These are phyloP conservation scores for Bryopsis sp. DNA, from an alignment of 139 green algal species.

Conservation along the genomic window DNA sequence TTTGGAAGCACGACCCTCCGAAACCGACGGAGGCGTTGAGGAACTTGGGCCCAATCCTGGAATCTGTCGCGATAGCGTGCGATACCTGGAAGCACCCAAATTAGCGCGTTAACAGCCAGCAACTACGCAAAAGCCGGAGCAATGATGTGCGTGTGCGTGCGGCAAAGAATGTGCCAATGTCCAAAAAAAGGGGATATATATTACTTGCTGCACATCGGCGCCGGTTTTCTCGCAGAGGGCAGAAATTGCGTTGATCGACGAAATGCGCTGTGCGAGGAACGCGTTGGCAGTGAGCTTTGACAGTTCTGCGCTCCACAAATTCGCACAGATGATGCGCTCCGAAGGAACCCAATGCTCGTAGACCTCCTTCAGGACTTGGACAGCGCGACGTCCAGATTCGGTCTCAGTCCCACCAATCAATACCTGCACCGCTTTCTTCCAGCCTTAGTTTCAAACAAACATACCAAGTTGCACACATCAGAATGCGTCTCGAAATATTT, in stretches of 20 bases:
- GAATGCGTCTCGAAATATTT: background rate
- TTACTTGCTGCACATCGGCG: constrained; percentile 86
- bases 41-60: constrained; percentile 93
- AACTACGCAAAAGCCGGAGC: no score
- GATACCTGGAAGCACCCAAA: no score
- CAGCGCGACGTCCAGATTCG: constrained; percentile 48
- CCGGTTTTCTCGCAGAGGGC: constrained; percentile 92
- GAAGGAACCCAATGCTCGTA: constrained; percentile 92
- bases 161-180: no score
- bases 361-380: constrained; percentile 63
- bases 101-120: no score
- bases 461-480: no score
- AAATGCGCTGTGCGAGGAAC: constrained; percentile 96
- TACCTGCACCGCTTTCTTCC: constrained; percentile 31
- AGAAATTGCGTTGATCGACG: constrained; percentile 96
- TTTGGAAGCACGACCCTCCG: constrained; percentile 98
- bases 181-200: no score
- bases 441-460: no score
- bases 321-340: constrained; percentile 86
- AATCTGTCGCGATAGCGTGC: constrained; percentile 86
- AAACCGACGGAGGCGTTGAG: constrained; percentile 94
- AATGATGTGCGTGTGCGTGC: no score
- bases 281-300: constrained; percentile 96
- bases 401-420: constrained; percentile 81
- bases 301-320: constrained; percentile 95